A percentile compares a stretch with the other conserved stretches of the same genome.
Conservation (phyloP, 768 basidiomycete species). For the Tylopilus rubrobrunneus region DNA sequence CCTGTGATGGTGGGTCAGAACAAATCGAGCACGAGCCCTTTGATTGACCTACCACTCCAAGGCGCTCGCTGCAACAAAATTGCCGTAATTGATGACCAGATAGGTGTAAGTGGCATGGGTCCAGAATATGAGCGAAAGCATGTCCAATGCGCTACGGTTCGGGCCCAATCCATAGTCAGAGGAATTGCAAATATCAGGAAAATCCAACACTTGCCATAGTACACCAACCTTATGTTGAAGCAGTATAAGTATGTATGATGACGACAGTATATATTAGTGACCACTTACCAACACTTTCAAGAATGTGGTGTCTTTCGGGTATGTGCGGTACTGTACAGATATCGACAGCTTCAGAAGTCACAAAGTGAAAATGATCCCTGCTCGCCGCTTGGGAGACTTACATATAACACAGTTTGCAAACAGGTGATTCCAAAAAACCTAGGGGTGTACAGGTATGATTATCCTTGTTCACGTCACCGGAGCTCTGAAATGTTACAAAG, state of each 20-base stretch:
- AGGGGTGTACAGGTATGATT: neutral
- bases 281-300: neutral
- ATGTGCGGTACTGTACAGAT: neutral
- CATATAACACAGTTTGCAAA: slow-evolving; percentile 1
- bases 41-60: neutral
- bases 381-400: neutral
- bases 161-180: neutral
- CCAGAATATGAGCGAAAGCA: slow-evolving; percentile 1
- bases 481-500: neutral
- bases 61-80: neutral
- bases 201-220: neutral
- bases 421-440: slow-evolving; percentile 3
- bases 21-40: neutral
- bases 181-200: neutral
- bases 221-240: neutral
- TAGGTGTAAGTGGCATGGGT: neutral
- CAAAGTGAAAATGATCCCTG: too few species aligned
- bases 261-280: too few species aligned
- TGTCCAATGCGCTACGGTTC: neutral
- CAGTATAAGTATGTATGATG: neutral
- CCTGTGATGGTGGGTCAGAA: neutral
- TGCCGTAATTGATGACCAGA: neutral
- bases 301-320: neutral
- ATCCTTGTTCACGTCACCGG: too few species aligned
- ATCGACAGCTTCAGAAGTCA: neutral